Percentiles rank a stretch among this genome's conserved stretches.
Evolutionary conservation across 208 protist genomes (phyloP).

Genomic region (Trypanosoma boissoni): DNA sequence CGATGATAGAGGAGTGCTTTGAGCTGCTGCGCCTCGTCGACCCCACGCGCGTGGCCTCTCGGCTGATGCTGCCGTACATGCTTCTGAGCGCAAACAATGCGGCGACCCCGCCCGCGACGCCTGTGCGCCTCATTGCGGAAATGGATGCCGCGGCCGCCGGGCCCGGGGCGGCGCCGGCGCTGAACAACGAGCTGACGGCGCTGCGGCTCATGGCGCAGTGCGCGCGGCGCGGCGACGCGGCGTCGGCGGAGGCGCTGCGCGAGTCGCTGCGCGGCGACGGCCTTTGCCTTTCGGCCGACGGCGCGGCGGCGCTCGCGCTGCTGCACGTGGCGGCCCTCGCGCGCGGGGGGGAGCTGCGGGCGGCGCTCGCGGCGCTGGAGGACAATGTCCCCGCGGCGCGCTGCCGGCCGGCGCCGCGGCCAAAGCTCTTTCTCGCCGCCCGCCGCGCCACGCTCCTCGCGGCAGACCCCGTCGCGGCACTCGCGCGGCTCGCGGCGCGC

Average conservation of each 20-base stretch:
- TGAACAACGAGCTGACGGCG: slow-evolving; percentile 68
- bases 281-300: too few species aligned
- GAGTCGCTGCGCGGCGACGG: too few species aligned
- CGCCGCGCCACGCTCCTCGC: slow-evolving; percentile 49
- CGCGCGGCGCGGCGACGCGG: slow-evolving; percentile 50
- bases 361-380: slow-evolving; percentile 56
- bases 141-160: neutral
- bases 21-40: slow-evolving; percentile 39
- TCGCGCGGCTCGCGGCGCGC: slow-evolving; percentile 33
- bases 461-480: slow-evolving; percentile 52
- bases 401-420: slow-evolving; percentile 35
- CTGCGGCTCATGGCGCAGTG: slow-evolving; percentile 83
- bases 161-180: slow-evolving; percentile 23
- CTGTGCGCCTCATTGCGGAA: neutral
- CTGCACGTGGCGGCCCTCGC: slow-evolving; percentile 55
- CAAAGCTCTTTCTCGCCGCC: slow-evolving; percentile 50
- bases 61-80: slow-evolving; percentile 70
- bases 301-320: slow-evolving; percentile 24
- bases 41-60: slow-evolving; percentile 40
- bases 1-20: slow-evolving; percentile 67
- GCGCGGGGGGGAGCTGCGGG: slow-evolving; percentile 27
- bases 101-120: slow-evolving; percentile 41
- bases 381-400: slow-evolving; percentile 34
- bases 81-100: slow-evolving; percentile 64
- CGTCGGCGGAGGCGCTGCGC: slow-evolving; percentile 37